Conservation (phyloP, 1,284 basidiomycete genomes). For the Malassezia restricta region DNA sequence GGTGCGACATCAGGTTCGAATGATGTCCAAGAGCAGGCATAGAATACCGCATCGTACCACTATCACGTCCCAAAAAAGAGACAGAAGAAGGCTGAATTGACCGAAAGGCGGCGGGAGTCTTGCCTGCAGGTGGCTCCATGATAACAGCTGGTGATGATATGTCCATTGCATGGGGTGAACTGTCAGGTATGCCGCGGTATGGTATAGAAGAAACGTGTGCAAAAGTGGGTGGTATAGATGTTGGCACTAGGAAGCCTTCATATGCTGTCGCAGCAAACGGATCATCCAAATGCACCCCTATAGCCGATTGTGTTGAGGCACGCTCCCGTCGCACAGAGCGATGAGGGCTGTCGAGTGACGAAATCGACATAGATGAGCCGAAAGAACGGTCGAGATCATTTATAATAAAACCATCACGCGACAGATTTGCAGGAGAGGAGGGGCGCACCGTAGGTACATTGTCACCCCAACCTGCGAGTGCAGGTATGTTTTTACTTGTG, state of each 20-base stretch:
- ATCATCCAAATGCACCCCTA: too few relatives aligned
- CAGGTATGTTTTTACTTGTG: too few relatives aligned
- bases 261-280: too few relatives aligned
- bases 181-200: slow-evolving; percentile 29
- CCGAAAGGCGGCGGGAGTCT: neutral
- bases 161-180: slow-evolving; percentile 38
- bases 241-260: too few relatives aligned
- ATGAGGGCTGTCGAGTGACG: slow-evolving; percentile 27
- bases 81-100: neutral
- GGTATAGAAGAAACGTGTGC: neutral
- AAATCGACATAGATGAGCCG: slow-evolving; percentile 44
- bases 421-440: neutral
- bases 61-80: neutral
- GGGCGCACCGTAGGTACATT: too few relatives aligned
- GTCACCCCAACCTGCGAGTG: too few relatives aligned
- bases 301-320: neutral
- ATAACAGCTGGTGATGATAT: slow-evolving; percentile 24
- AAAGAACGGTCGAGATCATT: slow-evolving; percentile 39
- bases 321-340: neutral
- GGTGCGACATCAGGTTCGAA: neutral
- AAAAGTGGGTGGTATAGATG: too few relatives aligned
- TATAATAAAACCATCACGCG: neutral
- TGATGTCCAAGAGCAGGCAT: slow-evolving; percentile 5
- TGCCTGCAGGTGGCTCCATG: neutral
- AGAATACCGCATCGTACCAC: slow-evolving; percentile 2